Conservation (phyloP, 192 early-diverging fungal genomes). For the Helicostylum pulchrum region DNA sequence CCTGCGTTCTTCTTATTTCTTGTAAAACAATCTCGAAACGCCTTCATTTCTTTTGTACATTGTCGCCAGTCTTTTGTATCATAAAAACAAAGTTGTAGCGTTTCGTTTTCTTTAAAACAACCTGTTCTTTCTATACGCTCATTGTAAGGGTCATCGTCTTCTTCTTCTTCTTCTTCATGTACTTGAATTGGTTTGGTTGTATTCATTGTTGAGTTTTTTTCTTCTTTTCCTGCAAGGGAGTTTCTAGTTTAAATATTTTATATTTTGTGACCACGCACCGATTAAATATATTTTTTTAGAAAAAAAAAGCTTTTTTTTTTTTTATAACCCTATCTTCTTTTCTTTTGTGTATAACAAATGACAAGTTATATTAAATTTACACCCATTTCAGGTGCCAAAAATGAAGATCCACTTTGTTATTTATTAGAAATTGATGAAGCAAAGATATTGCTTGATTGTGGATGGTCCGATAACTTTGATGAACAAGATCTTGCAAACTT, state of each 20-base stretch:
- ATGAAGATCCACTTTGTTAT: constrained; percentile 85
- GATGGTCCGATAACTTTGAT: constrained; percentile 79
- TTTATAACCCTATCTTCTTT: not conserved
- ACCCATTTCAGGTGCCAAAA: constrained; percentile 80
- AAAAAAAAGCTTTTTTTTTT: no score
- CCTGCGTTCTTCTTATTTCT: constrained; percentile 34
- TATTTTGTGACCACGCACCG: no score
- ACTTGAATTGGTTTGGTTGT: no score
- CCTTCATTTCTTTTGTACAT: constrained; percentile 73
- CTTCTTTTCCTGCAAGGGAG: no score
- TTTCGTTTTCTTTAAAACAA: constrained; percentile 78
- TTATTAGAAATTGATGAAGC: constrained; percentile 88
- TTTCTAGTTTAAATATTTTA: no score
- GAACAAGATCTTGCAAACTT: constrained; percentile 62
- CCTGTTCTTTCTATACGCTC: constrained; percentile 74
- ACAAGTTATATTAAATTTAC: constrained; percentile 74
- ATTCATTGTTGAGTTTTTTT: no score
- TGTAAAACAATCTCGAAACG: constrained; percentile 77
- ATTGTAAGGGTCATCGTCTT: constrained; percentile 82
- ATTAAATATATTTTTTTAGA: no score
- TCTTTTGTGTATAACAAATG: constrained; percentile 16
- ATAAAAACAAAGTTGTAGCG: constrained; percentile 77
- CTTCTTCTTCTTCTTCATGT: constrained; percentile 29
- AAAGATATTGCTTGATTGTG: constrained; percentile 94
- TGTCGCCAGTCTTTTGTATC: constrained; percentile 87